Evolutionary conservation across 371 early-diverging fungal species (phyloP).

Genomic region (Batrachochytrium dendrobatidis): DNA sequence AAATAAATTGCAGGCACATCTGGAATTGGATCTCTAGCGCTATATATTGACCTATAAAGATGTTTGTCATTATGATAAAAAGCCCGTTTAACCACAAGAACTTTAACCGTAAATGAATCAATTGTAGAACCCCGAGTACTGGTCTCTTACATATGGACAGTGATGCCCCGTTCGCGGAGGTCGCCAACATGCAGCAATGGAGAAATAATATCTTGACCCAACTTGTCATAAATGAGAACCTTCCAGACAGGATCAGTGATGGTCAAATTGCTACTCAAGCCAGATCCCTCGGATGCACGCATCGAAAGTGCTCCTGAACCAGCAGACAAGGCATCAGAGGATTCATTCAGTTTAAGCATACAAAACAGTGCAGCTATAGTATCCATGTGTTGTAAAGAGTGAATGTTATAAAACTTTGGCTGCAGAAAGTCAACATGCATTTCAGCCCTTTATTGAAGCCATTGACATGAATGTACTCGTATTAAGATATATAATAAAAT

Average conservation of each 20-base stretch:
- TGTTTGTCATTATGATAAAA: background rate
- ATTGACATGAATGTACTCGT: too few relatives aligned
- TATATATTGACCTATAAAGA: conserved; percentile 46
- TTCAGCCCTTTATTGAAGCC: too few relatives aligned
- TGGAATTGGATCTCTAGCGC: conserved; percentile 76
- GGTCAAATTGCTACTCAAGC: background rate
- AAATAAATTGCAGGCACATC: conserved; percentile 99
- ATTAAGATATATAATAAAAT: too few relatives aligned
- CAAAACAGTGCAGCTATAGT: conserved; percentile 35
- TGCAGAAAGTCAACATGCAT: too few relatives aligned
- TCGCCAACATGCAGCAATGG: conserved; percentile 96
- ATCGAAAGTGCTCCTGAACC: background rate
- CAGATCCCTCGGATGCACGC: background rate
- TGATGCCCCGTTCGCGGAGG: conserved; percentile 96
- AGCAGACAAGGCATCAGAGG: conserved; percentile 6
- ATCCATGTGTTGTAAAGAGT: too few relatives aligned
- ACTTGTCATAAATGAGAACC: conserved; percentile 91
- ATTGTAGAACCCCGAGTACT: background rate
- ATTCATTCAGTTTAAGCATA: conserved; percentile 38
- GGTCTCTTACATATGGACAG: conserved; percentile 82
- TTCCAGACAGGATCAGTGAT: conserved; percentile 76
- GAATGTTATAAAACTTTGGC: too few relatives aligned
- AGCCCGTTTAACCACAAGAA: background rate
- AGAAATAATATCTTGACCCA: conserved; percentile 91
- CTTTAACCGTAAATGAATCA: background rate